phyloP scores from a whole-genome alignment of 257 asterid species.

The Solanum sejunctum region DNA sequence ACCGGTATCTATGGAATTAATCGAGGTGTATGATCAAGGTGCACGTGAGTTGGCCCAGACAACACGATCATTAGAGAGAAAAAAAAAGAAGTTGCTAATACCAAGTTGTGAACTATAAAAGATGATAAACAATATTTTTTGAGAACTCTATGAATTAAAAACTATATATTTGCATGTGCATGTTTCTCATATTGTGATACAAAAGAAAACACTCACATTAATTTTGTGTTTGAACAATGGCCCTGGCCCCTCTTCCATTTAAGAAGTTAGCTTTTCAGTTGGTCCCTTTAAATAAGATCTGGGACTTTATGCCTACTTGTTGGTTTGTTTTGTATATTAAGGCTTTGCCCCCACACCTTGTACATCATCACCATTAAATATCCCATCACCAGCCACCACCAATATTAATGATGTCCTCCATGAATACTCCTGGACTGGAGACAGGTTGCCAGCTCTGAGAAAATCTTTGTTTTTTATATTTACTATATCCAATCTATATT shows the following conservation, averaged over 20 bases:
- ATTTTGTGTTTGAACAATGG: neutral
- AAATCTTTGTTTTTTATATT: neutral
- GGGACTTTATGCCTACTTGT: neutral
- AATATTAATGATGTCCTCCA: neutral
- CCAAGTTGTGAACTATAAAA: neutral
- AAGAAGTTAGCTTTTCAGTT: neutral
- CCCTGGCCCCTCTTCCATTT: neutral
- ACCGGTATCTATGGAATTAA: neutral
- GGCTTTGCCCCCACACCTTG: neutral
- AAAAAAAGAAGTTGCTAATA: neutral
- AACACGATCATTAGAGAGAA: too few relatives aligned
- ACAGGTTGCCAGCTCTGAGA: neutral
- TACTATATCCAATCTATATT: neutral
- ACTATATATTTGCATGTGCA: neutral
- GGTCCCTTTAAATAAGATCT: neutral
- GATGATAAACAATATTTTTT: neutral
- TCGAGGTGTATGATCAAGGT: neutral
- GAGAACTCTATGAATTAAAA: neutral
- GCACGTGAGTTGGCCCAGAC: too few relatives aligned
- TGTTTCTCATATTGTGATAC: neutral
- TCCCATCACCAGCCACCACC: constrained; percentile 1
- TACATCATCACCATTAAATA: neutral
- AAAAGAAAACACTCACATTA: neutral
- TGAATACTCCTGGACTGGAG: neutral
- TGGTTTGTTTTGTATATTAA: neutral